Conservation (phyloP, 179 eudicot species). For the Corrigiola litoralis region DNA sequence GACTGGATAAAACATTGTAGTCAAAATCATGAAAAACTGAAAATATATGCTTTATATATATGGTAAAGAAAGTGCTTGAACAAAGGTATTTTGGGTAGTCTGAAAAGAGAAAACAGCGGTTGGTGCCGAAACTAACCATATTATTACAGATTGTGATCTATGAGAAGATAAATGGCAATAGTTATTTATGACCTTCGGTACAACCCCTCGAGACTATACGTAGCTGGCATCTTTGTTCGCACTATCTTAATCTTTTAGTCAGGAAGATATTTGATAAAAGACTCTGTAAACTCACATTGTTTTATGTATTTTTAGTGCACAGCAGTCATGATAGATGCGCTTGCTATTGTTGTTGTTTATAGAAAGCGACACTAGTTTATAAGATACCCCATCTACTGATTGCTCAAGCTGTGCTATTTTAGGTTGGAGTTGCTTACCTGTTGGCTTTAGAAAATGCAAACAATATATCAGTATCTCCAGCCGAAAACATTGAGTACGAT, state of each 20-base stretch:
- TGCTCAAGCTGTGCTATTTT: background rate
- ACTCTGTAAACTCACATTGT: background rate
- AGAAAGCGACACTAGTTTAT: background rate
- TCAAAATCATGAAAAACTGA: background rate
- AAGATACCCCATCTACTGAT: background rate
- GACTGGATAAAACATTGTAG: background rate
- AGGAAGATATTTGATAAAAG: background rate
- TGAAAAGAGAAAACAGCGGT: too few relatives aligned
- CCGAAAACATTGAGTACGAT: slow-evolving; percentile 89
- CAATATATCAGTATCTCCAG: slow-evolving; percentile 55
- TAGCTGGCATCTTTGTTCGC: background rate
- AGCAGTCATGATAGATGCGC: background rate
- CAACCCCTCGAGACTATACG: background rate
- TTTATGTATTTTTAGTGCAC: background rate
- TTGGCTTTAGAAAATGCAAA: slow-evolving; percentile 93
- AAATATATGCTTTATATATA: background rate
- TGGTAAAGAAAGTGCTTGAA: background rate
- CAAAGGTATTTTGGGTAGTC: background rate
- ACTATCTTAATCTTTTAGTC: too few relatives aligned
- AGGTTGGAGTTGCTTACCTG: slow-evolving; percentile 97
- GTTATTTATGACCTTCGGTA: too few relatives aligned
- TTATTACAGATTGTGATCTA: too few relatives aligned
- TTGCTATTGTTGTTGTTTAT: background rate
- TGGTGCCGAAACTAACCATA: too few relatives aligned
- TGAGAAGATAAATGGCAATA: too few relatives aligned